Base-by-base conservation (phyloP, 1,139 yeast genomes). In the Blastobotrys capitulatus region DNA sequence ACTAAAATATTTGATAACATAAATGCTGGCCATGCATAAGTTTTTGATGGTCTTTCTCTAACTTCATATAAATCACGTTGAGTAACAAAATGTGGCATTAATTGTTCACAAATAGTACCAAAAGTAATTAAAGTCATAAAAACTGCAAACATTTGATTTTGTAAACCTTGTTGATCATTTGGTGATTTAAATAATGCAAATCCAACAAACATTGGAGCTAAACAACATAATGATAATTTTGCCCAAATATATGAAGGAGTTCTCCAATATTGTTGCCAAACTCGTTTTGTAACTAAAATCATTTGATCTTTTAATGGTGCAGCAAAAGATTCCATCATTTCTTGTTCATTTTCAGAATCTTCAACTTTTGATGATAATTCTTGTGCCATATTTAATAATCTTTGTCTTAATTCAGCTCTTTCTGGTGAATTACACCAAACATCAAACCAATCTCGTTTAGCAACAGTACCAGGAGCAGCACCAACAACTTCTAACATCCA, bases 31-130 rank as follows among this genome's bases (percentile, higher is more conserved):
- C 95, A 80, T 2, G 79, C 71, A 56, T 73, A 86, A 39, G 72
- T 81, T 71, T 72, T 79, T 54, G 79, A 82, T 9, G 96, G 96
- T 39, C 95, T 79, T 67, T 89, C 97, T 64, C 96, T 80, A 13
- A 83, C 90, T 65, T 87, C 96, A 64, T 86, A 89, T 44, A 89
- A 71, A 58, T 81, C 81, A 69, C 96, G 80, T 66, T 85, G 95
- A 44, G 70, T 66, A 45, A 83, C 82, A 62, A 75, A 86, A 51
- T 77, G 72, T 40, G 95, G 94, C 61, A 86, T 71, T 72, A 82
- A 78, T 67, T 87, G 95, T 66, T 86, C 85, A 49, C 82, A 64
- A 55, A 84, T 61, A 41, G 87, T 81, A 54, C 77, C 77, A 67
- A 83, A 76, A 46, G 81, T 73, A 58, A 80, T 75, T 52, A 79